Evolutionary conservation across 208 protist genomes (phyloP).

Genomic region (Baffinella frigidus): DNA sequence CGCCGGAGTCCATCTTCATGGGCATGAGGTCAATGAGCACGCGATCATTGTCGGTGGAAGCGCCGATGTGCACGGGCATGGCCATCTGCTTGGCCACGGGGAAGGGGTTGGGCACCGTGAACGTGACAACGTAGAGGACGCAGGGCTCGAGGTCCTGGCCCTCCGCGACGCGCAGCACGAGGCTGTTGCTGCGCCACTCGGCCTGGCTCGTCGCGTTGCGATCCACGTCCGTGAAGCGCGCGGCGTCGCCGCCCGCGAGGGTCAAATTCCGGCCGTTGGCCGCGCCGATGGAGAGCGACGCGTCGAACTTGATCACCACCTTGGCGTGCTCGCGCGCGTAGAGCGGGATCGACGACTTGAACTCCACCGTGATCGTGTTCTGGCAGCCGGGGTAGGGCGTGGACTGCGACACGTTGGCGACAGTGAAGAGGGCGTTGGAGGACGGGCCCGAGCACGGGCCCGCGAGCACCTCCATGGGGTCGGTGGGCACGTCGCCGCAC

Average conservation of each 20-base stretch:
- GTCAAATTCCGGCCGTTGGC: not conserved
- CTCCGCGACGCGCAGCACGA: not conserved
- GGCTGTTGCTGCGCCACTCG: not conserved
- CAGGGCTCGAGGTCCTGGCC: not conserved
- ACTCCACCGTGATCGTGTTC: constrained; percentile 19
- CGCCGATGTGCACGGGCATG: too few relatives aligned
- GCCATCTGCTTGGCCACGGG: too few relatives aligned
- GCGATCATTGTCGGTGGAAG: too few relatives aligned
- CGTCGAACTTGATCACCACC: not conserved
- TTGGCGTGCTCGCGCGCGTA: not conserved
- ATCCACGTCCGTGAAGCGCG: too few relatives aligned
- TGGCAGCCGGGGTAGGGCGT: not conserved
- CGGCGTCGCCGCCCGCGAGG: not conserved
- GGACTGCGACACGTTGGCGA: not conserved
- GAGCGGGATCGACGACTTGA: not conserved
- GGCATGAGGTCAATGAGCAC: too few relatives aligned
- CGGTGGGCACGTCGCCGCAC: too few relatives aligned
- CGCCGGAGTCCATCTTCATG: not conserved
- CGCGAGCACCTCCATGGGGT: not conserved
- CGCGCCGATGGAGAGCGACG: not conserved
- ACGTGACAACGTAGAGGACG: not conserved
- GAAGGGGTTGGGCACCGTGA: not conserved
- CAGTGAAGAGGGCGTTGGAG: not conserved
- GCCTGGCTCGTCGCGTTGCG: too few relatives aligned
- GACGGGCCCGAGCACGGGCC: not conserved